phyloP scores from a whole-genome alignment of 768 basidiomycete species.

The Chalciporus pseudorubinellus region DNA sequence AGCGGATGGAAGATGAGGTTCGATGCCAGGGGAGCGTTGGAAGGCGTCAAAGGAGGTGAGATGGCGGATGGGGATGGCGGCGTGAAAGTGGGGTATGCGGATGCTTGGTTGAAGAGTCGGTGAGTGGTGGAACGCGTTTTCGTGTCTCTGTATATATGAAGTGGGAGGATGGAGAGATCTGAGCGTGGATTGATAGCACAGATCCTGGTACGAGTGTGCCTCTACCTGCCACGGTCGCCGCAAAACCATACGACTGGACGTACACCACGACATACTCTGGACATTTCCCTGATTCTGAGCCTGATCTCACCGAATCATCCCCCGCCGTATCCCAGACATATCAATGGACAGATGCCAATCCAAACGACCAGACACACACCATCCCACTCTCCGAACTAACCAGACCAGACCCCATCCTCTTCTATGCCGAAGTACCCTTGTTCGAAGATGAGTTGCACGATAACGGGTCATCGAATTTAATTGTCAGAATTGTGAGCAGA shows the following conservation, averaged over 20 bases:
- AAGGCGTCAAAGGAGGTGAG: slow-evolving; percentile 71
- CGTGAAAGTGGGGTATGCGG: slow-evolving; percentile 92
- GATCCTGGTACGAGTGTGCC: slow-evolving; percentile 60
- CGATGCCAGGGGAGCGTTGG: slow-evolving; percentile 64
- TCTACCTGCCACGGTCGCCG: slow-evolving; percentile 66
- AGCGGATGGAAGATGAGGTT: slow-evolving; percentile 69
- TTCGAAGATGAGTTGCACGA: slow-evolving; percentile 98
- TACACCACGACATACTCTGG: slow-evolving; percentile 90
- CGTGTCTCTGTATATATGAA: slow-evolving; percentile 1
- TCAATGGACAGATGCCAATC: slow-evolving; percentile 55
- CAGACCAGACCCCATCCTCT: slow-evolving; percentile 93
- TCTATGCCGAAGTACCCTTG: slow-evolving; percentile 91
- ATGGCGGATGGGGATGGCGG: slow-evolving; percentile 81
- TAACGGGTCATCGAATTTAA: slow-evolving; percentile 83
- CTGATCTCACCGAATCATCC: not conserved
- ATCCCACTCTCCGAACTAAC: slow-evolving; percentile 87
- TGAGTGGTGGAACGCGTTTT: slow-evolving; percentile 26
- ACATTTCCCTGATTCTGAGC: slow-evolving; percentile 29
- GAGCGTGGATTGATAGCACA: slow-evolving; percentile 48
- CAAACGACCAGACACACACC: slow-evolving; percentile 52
- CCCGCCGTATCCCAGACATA: slow-evolving; percentile 20
- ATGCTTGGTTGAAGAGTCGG: slow-evolving; percentile 92
- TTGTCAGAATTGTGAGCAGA: slow-evolving; percentile 80
- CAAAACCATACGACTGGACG: slow-evolving; percentile 97
- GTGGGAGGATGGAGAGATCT: slow-evolving; percentile 9